Evolutionary conservation across 2,329 filamentous ascomycete species (phyloP), one percentile per base, ranked within the genome.

Genomic region (Calycina marina): DNA sequence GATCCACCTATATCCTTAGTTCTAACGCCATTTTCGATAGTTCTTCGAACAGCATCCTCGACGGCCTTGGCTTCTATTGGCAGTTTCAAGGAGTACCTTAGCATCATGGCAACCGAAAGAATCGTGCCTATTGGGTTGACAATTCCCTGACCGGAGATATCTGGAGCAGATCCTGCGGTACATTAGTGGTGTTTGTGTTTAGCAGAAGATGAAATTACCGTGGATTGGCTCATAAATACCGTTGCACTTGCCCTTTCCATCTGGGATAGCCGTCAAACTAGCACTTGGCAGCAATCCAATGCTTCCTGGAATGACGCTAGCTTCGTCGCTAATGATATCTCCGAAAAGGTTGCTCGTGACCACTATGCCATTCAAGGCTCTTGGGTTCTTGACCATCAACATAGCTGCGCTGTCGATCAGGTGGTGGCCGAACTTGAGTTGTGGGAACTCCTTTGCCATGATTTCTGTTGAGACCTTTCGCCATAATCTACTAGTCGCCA

Each of bases 151-250:
- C 88, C 86, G 2, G 82, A 84, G 49, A 96, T 96, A 52, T 96
- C 86, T 16, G 86, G 88, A 13, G 88, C 88, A 28, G 82, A 90
- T 22, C 84, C 80, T 81, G 25, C 20, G 17, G 30, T 17, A 2
- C 4, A 27, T 33, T n/a, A 12, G 12, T 13, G 5, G 17, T 18
- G 25, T 9, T 14, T 27, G 12, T 5, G 18, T 16, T 22, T 12
- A n/a, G 12, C 6, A 12, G 5, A 12, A 10, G 14, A 24, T 11
- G 17, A 18, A 36, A 61, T 39, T 63, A 84, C 83, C 86, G 57
- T 98, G 88, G 48, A 98, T 96, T 15, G 88, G 88, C 67, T 96
- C 88, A 56, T 93, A 98, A 51, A 96, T 93, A 47, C 85, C 88
- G 55, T 92, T 93, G 53, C 86, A 83, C 55, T 71, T 77, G 48